Evolutionary conservation across 2,329 filamentous ascomycete genomes (phyloP), one percentile per base, ranked within the genome.

Genomic region (Sclerotinia nivalis): DNA sequence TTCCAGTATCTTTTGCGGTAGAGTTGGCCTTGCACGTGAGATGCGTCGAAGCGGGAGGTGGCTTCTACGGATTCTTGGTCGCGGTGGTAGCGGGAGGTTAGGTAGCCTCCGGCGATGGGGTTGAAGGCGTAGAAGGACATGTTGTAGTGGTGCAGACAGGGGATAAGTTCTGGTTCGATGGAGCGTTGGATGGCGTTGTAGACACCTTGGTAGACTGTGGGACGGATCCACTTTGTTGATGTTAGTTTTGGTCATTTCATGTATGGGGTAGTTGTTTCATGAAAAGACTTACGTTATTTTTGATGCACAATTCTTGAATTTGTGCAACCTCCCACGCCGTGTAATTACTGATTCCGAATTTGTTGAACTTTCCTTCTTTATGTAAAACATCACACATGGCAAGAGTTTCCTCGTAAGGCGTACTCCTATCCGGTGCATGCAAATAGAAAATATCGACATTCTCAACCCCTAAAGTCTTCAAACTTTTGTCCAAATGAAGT

Each of bases 341-440:
- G 75, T 84, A 91, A 75, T 91, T 91, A 71, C 84, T 87, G 54
- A 91, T 76, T 1, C 88, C 89, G 2, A 91, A 79, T 61, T 86
- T 43, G 4, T 74, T 72, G 62, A 80, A 80, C 5, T 77, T 68
- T 50, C 80, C 73, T 70, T 79, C 78, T n/a, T 75, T 69, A 64
- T 79, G 78, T 25, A 83, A 74, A 37, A 74, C 69, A 56, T 80
- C 75, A 12, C 80, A 73, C 18, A 72, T 76, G 9, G 70, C 62
- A 5, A 79, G 67, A 1, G 77, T 79, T 6, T 75, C 76, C 43
- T 76, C 76, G 18, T 77, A 75, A 1, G 78, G 74, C 1, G 72
- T 75, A 4, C 70, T 72, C 13, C 72, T 65, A 70, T 80, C 78
- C 9, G 77, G 76, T 2, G 59, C 76, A 69, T 77, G 75, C 0